Conservation (phyloP, 2,329 filamentous ascomycete species). For the Neocatenulostroma microsporum region DNA sequence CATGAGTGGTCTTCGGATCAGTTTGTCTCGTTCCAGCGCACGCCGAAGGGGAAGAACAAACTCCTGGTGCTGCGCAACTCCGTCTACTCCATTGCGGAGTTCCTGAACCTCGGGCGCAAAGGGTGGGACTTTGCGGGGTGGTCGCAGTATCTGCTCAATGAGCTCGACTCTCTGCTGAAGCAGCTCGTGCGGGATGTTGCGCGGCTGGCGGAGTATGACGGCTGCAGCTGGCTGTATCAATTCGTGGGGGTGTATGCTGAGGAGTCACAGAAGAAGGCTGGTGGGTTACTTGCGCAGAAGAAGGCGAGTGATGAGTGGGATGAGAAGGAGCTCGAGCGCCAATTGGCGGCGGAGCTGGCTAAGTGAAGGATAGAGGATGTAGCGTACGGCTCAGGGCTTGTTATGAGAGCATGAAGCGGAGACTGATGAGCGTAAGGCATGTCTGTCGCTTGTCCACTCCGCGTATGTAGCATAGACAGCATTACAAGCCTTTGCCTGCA, state of each 20-base stretch:
- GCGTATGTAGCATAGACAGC: too few species aligned
- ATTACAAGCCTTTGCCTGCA: too few species aligned
- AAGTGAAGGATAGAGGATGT: too few species aligned
- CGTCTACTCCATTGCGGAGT: not conserved
- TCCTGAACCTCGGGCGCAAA: not conserved
- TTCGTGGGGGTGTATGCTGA: too few species aligned
- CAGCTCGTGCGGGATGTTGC: not conserved
- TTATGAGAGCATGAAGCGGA: too few species aligned
- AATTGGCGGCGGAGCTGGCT: not conserved
- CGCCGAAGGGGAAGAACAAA: not conserved
- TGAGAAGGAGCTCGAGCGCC: not conserved
- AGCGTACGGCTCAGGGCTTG: too few species aligned
- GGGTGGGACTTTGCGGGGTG: not conserved
- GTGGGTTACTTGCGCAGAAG: too few species aligned
- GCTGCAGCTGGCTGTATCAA: too few species aligned
- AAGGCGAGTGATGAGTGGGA: not conserved
- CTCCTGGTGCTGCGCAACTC: not conserved
- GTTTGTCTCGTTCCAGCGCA: conserved; percentile 1
- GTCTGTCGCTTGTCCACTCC: too few species aligned
- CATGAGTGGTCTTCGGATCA: not conserved
- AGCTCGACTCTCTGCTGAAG: not conserved
- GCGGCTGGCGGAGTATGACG: too few species aligned
- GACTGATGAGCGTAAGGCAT: too few species aligned
- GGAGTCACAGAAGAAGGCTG: too few species aligned
- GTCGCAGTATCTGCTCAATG: not conserved